These are phyloP conservation scores for Ascochyta lentis DNA, from an alignment of 2,329 filamentous ascomycete genomes.

Conservation along the genomic window DNA sequence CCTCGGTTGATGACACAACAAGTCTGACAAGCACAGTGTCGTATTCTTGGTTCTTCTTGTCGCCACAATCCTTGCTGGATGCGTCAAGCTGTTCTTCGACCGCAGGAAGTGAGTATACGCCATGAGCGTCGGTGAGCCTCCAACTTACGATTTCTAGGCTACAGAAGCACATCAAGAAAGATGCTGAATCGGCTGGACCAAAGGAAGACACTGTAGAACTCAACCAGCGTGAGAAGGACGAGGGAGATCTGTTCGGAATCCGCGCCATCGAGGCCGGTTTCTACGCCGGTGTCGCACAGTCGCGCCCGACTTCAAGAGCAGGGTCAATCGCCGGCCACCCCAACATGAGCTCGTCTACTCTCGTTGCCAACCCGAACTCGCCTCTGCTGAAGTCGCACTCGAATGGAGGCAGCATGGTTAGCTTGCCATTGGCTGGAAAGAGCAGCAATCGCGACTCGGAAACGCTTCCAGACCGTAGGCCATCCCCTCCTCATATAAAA, in stretches of 20 bases:
- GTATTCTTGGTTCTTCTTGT: constrained; percentile 43
- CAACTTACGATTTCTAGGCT: constrained; percentile 33
- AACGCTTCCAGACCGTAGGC: constrained; percentile 25
- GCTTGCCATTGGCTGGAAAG: constrained; percentile 34
- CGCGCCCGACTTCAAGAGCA: constrained; percentile 47
- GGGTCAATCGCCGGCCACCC: constrained; percentile 37
- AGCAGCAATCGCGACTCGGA: constrained; percentile 30
- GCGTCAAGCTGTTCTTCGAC: constrained; percentile 45
- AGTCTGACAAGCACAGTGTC: constrained; percentile 34
- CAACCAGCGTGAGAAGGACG: constrained; percentile 47
- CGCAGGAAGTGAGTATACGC: constrained; percentile 41
- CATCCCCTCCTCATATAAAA: constrained; percentile 34
- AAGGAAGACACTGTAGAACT: constrained; percentile 46
- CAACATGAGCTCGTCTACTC: constrained; percentile 44
- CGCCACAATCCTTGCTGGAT: constrained; percentile 41
- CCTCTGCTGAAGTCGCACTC: constrained; percentile 42
- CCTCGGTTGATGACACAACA: not conserved
- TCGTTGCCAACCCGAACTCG: constrained; percentile 42
- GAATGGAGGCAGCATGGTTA: constrained; percentile 42
- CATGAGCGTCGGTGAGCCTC: not conserved
- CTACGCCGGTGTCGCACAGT: constrained; percentile 50
- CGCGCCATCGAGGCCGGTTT: constrained; percentile 53
- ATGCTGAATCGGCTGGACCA: constrained; percentile 34
- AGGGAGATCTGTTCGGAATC: constrained; percentile 50
- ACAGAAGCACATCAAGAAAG: constrained; percentile 36